Conservation (phyloP, 176 grass and related monocot genomes). For the Otatea glauca region DNA sequence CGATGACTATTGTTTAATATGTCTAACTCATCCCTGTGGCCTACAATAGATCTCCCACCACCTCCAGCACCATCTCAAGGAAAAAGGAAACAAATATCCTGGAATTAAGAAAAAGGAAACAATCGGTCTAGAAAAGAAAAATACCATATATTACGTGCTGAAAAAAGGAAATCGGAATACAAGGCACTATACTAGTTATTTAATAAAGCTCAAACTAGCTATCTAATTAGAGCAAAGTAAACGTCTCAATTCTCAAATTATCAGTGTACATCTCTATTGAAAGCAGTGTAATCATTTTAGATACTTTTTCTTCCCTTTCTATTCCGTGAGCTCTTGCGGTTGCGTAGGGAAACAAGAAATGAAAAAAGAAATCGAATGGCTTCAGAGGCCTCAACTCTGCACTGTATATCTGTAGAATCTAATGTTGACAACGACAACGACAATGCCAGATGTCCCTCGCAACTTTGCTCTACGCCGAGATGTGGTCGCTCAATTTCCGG, state of each 20-base stretch:
- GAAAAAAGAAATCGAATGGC: conserved; percentile 23
- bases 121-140: too few relatives aligned
- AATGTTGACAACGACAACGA: not conserved
- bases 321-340: conserved; percentile 14
- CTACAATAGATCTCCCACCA: too few relatives aligned
- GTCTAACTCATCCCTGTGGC: too few relatives aligned
- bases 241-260: not conserved
- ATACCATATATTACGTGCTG: too few relatives aligned
- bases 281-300: conserved; percentile 1
- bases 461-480: conserved; percentile 38
- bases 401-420: conserved; percentile 13
- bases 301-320: conserved; percentile 17
- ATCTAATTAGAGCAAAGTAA: not conserved
- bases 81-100: too few relatives aligned
- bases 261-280: conserved; percentile 33
- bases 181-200: too few relatives aligned
- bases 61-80: too few relatives aligned
- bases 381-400: not conserved
- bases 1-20: too few relatives aligned
- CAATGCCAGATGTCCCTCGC: not conserved
- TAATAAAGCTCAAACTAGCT: not conserved
- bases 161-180: too few relatives aligned
- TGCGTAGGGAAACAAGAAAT: conserved; percentile 3
- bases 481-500: conserved; percentile 70
- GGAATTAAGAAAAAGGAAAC: too few relatives aligned